Base-by-base conservation (phyloP, 1,139 yeast genomes). In the Trichomonascaceae sp. region DNA sequence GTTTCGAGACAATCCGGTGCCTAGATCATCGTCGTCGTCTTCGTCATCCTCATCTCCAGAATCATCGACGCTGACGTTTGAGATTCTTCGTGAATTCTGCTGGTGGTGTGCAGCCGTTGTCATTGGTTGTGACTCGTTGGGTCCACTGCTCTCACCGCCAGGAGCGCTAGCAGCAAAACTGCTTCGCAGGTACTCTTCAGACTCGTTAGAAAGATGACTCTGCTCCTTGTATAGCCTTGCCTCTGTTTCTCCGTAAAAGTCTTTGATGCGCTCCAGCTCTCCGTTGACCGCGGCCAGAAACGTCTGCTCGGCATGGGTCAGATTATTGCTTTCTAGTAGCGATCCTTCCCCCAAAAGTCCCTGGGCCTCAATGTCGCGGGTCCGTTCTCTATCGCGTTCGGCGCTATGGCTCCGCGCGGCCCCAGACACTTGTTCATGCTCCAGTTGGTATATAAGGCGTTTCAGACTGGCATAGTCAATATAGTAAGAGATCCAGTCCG, bases 401-500 rank as follows among this genome's bases (percentile, higher is more conserved):
- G n/a, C n/a, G n/a, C n/a, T n/a, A n/a, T n/a, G n/a, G n/a, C n/a
- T n/a, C n/a, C n/a, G n/a, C n/a, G n/a, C n/a, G n/a, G n/a, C n/a
- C 14, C 39, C 46, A 9, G 47, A 42, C 29, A 51, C 46, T 37
- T 50, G 28, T 27, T 60, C 59, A 38, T 66, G 56, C 39, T 69
- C 72, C 22, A 67, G 52, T 17, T 54, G 45, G 49, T 76, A 77
- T 29, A 76, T 70, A 38, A 66, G 60, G 51, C 74, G 74, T 50
- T 78, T 78, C 31, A 78, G 62, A 6, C 68, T 64, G 3, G 77
- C 71, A 52, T 77, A 77, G 51, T 74, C 75, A 41, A 78, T 63
- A 50, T 78, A 78, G 41, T 66, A 57, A 37, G 77, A 73, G 34
- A 76, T 67, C 87, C 89, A 78, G 49, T 78, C 89, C 4, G 89